phyloP scores from a whole-genome alignment of 306 rosid genomes.

The Corylus avellana region DNA sequence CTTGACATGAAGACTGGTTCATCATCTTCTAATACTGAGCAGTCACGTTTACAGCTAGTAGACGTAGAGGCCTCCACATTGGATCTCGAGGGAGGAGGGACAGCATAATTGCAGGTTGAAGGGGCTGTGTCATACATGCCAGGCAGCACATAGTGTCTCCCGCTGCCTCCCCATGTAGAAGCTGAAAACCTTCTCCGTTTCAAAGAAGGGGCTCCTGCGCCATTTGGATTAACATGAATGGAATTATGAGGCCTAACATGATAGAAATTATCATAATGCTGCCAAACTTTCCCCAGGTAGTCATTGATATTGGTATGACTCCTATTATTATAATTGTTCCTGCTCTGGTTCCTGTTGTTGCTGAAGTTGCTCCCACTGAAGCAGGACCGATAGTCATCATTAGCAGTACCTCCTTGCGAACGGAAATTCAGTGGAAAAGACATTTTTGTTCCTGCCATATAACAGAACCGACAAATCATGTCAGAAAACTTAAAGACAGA shows the following conservation, averaged over 20 bases:
- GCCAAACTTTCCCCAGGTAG: constrained; percentile 36
- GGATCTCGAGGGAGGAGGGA: constrained; percentile 50
- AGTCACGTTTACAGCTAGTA: constrained; percentile 53
- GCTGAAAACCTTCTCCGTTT: constrained; percentile 79
- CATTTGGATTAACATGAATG: constrained; percentile 43
- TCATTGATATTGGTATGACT: constrained; percentile 43
- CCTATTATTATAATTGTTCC: constrained; percentile 40
- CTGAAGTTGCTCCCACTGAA: constrained; percentile 42
- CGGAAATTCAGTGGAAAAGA: constrained; percentile 53
- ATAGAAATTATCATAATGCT: constrained; percentile 32
- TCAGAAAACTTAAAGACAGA: neutral
- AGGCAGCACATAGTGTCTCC: constrained; percentile 52
- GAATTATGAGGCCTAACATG: constrained; percentile 35
- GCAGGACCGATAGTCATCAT: constrained; percentile 53
- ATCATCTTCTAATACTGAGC: constrained; percentile 70
- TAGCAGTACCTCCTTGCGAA: constrained; percentile 46
- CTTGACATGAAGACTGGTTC: constrained; percentile 76
- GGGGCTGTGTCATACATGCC: constrained; percentile 35
- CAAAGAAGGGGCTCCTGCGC: constrained; percentile 38
- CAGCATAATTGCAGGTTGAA: constrained; percentile 37
- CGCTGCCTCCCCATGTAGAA: constrained; percentile 61
- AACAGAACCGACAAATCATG: constrained; percentile 4
- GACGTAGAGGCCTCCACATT: constrained; percentile 51
- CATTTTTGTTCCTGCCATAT: constrained; percentile 60
- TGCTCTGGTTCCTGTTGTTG: constrained; percentile 54